Evolutionary conservation across 306 rosid species (phyloP).

Genomic region (Prunus padus): DNA sequence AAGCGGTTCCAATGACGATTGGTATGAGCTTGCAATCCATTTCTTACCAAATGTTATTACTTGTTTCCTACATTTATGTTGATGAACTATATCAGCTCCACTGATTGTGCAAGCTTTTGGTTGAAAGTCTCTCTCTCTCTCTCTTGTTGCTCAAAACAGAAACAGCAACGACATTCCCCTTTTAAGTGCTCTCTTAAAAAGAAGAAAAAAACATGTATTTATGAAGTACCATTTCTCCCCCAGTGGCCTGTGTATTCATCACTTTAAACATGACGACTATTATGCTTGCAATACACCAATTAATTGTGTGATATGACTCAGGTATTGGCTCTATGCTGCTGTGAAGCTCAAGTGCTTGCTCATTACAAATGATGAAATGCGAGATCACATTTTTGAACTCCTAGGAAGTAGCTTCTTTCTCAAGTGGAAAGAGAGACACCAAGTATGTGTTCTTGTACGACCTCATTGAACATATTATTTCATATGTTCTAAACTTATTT

Average conservation of each 20-base stretch:
- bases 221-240: background rate
- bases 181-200: background rate
- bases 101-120: background rate
- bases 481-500: background rate
- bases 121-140: background rate
- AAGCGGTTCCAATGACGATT: constrained; percentile 88
- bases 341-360: constrained; percentile 81
- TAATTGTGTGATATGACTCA: constrained; percentile 29
- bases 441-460: constrained; percentile 44
- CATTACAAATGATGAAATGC: constrained; percentile 91
- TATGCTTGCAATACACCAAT: background rate
- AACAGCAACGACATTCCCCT: too few relatives aligned
- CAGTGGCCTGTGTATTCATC: constrained; percentile 3
- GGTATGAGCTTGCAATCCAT: constrained; percentile 46
- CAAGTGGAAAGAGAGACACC: constrained; percentile 96
- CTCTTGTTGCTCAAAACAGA: too few relatives aligned
- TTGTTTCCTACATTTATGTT: background rate
- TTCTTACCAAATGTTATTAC: background rate
- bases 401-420: constrained; percentile 72
- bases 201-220: background rate
- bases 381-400: constrained; percentile 93
- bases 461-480: background rate
- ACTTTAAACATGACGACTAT: background rate
- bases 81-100: background rate
- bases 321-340: constrained; percentile 92